phyloP scores from a whole-genome alignment of 306 rosid genomes.

The Datisca glomerata region DNA sequence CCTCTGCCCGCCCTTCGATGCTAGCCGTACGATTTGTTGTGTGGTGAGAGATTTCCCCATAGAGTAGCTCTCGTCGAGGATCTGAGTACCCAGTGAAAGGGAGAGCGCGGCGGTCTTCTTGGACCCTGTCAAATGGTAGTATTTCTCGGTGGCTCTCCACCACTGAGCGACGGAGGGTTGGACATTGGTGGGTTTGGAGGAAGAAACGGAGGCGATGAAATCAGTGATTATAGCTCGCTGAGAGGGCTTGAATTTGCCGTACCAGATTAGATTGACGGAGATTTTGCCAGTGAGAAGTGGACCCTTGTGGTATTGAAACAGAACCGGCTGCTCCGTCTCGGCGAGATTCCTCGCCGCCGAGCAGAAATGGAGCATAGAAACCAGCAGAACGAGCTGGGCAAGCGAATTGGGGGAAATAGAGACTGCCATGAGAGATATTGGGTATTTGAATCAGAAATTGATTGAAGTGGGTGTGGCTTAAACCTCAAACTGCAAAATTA shows the following conservation, averaged over 20 bases:
- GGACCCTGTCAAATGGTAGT: constrained; percentile 33
- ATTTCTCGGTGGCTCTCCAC: constrained; percentile 73
- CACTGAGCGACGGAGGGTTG: constrained; percentile 56
- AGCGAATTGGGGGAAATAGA: constrained; percentile 2
- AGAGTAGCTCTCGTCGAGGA: constrained; percentile 34
- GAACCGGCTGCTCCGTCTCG: constrained; percentile 14
- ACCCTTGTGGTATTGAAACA: constrained; percentile 67
- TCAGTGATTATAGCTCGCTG: no score
- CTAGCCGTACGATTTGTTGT: constrained; percentile 32
- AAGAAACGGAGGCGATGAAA: constrained; percentile 46
- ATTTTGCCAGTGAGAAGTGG: constrained; percentile 39
- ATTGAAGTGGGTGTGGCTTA: no score
- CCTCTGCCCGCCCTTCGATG: constrained; percentile 38
- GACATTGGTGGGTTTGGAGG: constrained; percentile 10
- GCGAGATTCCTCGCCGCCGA: constrained; percentile 33
- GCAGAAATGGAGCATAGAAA: constrained; percentile 19
- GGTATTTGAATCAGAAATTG: no score
- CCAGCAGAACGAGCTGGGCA: constrained; percentile 2
- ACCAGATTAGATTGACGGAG: constrained; percentile 44
- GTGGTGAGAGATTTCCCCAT: constrained; percentile 46
- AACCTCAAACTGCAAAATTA: no score
- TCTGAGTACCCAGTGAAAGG: constrained; percentile 28
- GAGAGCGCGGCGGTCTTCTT: constrained; percentile 24
- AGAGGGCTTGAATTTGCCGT: no score
- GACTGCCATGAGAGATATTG: constrained; percentile 23